Evolutionary conservation across 148 eudicot species (phyloP).

Genomic region (Fallopia convolvulus): DNA sequence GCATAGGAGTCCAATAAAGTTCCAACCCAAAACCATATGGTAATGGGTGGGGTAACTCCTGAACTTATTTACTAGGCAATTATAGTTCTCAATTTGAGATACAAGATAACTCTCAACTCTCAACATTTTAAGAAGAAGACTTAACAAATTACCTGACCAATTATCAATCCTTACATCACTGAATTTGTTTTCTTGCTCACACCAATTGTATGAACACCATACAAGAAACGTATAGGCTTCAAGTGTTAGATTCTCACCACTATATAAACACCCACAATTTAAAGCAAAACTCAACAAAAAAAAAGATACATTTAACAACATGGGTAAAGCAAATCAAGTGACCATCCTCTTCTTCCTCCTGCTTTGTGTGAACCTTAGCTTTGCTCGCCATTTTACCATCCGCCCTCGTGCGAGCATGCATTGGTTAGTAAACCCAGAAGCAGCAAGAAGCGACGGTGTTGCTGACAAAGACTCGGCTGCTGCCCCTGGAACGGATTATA

Average conservation of each 20-base stretch:
- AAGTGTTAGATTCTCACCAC: neutral
- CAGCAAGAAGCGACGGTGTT: neutral
- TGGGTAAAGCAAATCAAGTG: neutral
- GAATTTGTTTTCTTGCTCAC: neutral
- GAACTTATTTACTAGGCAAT: too few species aligned
- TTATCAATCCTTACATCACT: neutral
- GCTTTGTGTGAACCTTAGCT: neutral
- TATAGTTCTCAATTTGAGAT: too few species aligned
- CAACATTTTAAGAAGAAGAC: too few species aligned
- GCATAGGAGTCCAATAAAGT: too few species aligned
- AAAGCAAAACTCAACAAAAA: neutral
- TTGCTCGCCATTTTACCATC: neutral
- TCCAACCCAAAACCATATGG: too few species aligned
- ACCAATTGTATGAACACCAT: neutral
- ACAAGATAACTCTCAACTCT: too few species aligned
- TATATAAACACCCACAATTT: neutral
- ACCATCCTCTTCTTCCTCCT: neutral
- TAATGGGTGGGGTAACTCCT: too few species aligned
- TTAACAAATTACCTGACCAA: neutral
- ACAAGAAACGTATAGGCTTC: neutral
- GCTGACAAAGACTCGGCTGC: neutral
- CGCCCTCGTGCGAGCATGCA: neutral
- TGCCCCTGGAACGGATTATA: neutral
- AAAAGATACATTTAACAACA: neutral
- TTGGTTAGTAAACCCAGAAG: neutral